Percentiles rank a stretch among this genome's conserved stretches.
Evolutionary conservation across 352 stramenopile genomes (phyloP).

Genomic region (Pythium dissimile): DNA sequence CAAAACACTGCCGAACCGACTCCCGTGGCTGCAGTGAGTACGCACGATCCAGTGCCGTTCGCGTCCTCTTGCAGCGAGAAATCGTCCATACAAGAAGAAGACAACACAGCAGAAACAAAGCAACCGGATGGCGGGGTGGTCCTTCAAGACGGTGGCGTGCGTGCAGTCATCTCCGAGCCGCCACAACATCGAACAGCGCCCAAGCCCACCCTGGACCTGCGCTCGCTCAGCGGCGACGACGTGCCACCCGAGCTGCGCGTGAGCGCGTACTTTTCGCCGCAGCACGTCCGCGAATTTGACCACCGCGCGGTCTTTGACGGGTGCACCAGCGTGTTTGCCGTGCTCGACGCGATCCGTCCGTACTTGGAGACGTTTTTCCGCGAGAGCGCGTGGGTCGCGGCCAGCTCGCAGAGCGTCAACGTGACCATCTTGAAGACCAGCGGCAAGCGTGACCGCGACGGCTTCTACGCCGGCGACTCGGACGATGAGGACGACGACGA

Average conservation of each 20-base stretch:
- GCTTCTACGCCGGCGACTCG: constrained; percentile 26
- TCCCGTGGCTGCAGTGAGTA: not conserved
- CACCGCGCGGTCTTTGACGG: constrained; percentile 50
- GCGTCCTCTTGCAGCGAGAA: no score
- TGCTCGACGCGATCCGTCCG: constrained; percentile 58
- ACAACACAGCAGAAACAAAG: not conserved
- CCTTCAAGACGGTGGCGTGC: no score
- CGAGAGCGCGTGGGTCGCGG: constrained; percentile 8
- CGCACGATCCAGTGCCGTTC: not conserved
- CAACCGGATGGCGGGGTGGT: not conserved
- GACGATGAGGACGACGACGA: constrained; percentile 34
- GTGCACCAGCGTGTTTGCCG: constrained; percentile 52
- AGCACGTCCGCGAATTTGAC: constrained; percentile 44
- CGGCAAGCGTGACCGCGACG: constrained; percentile 26
- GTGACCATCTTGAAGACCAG: constrained; percentile 25
- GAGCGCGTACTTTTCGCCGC: constrained; percentile 40
- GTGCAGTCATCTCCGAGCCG: not conserved
- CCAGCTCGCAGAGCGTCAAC: constrained; percentile 16
- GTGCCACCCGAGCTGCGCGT: constrained; percentile 44
- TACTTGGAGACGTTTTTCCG: constrained; percentile 55
- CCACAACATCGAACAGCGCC: not conserved
- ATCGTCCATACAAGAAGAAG: no score
- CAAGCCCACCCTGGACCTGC: constrained; percentile 27
- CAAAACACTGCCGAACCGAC: not conserved
- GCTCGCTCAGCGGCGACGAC: constrained; percentile 14